Conservation (phyloP, 768 basidiomycete genomes). For the Russula ochroleuca region DNA sequence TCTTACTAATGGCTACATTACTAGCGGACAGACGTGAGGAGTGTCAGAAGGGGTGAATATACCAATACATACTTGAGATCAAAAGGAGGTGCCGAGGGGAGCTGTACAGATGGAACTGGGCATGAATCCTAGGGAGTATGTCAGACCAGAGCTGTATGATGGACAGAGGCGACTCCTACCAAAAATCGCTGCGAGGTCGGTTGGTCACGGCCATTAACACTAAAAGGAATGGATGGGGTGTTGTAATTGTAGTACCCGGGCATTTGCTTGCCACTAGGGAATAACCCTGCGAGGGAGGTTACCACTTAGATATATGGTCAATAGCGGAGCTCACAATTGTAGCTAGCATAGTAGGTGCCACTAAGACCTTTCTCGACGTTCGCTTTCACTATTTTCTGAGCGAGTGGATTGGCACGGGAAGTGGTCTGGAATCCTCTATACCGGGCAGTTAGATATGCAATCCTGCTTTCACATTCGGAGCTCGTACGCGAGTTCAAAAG, state of each 20-base stretch:
- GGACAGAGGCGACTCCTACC: slow-evolving; percentile 28
- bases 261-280: slow-evolving; percentile 34
- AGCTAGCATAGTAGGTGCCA: slow-evolving; percentile 44
- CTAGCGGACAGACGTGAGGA: not conserved
- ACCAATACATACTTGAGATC: slow-evolving; percentile 17
- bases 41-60: not conserved
- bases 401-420: slow-evolving; percentile 51
- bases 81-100: slow-evolving; percentile 19
- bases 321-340: slow-evolving; percentile 45
- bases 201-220: slow-evolving; percentile 33
- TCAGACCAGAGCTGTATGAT: not conserved
- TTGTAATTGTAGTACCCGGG: slow-evolving; percentile 33
- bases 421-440: slow-evolving; percentile 54
- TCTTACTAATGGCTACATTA: slow-evolving; percentile 20
- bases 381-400: slow-evolving; percentile 53
- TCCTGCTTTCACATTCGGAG: not conserved
- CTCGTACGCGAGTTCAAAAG: slow-evolving; percentile 49
- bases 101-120: slow-evolving; percentile 27
- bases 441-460: not conserved
- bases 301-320: not conserved
- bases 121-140: slow-evolving; percentile 35
- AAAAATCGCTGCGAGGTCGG: slow-evolving; percentile 36
- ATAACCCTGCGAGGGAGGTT: slow-evolving; percentile 29
- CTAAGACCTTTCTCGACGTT: slow-evolving; percentile 46
- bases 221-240: slow-evolving; percentile 30